Conservation (phyloP, 805 yeast species). For the Saturnispora silvae region DNA sequence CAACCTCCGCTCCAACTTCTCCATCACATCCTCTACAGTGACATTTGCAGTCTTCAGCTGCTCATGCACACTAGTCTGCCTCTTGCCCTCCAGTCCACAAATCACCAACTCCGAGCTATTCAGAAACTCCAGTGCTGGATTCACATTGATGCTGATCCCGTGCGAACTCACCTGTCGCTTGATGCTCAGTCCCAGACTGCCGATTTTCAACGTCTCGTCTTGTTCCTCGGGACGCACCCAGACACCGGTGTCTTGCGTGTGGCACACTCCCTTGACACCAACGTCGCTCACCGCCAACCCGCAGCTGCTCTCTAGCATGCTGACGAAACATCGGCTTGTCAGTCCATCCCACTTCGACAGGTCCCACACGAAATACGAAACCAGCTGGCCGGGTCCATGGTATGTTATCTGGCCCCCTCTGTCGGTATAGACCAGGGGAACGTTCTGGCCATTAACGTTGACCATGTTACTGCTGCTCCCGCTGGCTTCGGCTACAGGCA, state of each 20-base stretch:
- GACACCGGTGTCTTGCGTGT: slow-evolving; percentile 76
- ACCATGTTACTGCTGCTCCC: too few relatives aligned
- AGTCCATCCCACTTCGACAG: slow-evolving; percentile 45
- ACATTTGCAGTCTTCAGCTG: neutral
- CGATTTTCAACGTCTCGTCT: slow-evolving; percentile 46
- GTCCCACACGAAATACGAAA: slow-evolving; percentile 72
- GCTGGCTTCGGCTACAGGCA: neutral
- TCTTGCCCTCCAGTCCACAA: slow-evolving; percentile 68
- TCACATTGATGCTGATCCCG: slow-evolving; percentile 76
- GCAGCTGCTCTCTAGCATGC: slow-evolving; percentile 30
- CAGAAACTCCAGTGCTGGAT: slow-evolving; percentile 62
- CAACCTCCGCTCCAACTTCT: neutral
- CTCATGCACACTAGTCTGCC: slow-evolving; percentile 36
- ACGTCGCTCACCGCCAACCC: slow-evolving; percentile 22
- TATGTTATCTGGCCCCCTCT: slow-evolving; percentile 96
- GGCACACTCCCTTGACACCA: slow-evolving; percentile 32
- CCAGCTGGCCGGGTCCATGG: slow-evolving; percentile 94
- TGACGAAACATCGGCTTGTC: slow-evolving; percentile 42
- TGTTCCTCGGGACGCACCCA: slow-evolving; percentile 44
- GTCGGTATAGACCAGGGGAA: slow-evolving; percentile 62
- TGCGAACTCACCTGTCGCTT: slow-evolving; percentile 79
- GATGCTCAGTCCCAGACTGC: slow-evolving; percentile 83
- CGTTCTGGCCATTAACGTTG: slow-evolving; percentile 15
- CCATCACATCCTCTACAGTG: neutral
- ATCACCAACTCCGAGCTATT: slow-evolving; percentile 54